Evolutionary conservation across 495 filamentous ascomycete genomes (phyloP).

Genomic region (Hypoxylon subgilvum): DNA sequence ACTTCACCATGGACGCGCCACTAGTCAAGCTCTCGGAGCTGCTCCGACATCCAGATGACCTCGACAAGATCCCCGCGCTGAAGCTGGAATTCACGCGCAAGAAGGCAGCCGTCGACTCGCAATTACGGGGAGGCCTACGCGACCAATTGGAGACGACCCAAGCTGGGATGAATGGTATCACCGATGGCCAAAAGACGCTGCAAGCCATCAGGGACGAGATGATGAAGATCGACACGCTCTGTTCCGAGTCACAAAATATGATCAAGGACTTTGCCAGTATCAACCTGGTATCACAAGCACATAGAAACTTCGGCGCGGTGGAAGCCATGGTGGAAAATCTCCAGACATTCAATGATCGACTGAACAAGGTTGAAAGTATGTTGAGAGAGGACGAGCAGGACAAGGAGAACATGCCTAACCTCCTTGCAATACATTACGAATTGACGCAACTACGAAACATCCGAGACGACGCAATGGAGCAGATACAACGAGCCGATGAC

Average conservation of each 20-base stretch:
- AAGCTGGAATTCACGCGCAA: slow-evolving; percentile 94
- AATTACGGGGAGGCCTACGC: slow-evolving; percentile 82
- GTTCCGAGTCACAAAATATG: slow-evolving; percentile 93
- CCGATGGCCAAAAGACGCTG: slow-evolving; percentile 85
- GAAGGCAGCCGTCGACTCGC: slow-evolving; percentile 86
- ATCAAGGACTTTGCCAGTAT: slow-evolving; percentile 97
- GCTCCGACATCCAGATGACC: slow-evolving; percentile 76
- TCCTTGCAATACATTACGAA: slow-evolving; percentile 86
- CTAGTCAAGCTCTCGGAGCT: slow-evolving; percentile 76
- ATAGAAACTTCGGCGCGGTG: slow-evolving; percentile 90
- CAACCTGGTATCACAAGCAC: slow-evolving; percentile 88
- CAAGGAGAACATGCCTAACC: slow-evolving; percentile 85
- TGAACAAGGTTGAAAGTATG: slow-evolving; percentile 75
- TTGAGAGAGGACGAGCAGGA: slow-evolving; percentile 83
- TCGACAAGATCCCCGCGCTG: slow-evolving; percentile 90
- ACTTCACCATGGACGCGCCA: slow-evolving; percentile 58
- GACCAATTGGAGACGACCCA: slow-evolving; percentile 94
- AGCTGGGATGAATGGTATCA: slow-evolving; percentile 82
- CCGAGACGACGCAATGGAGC: slow-evolving; percentile 92
- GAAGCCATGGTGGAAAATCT: slow-evolving; percentile 89
- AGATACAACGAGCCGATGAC: slow-evolving; percentile 79
- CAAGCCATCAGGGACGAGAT: slow-evolving; percentile 94
- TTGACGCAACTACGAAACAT: slow-evolving; percentile 91
- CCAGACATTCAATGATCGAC: slow-evolving; percentile 78
- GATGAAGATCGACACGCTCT: slow-evolving; percentile 96